Conservation (phyloP, 306 rosid species). For the Pueraria montana region DNA sequence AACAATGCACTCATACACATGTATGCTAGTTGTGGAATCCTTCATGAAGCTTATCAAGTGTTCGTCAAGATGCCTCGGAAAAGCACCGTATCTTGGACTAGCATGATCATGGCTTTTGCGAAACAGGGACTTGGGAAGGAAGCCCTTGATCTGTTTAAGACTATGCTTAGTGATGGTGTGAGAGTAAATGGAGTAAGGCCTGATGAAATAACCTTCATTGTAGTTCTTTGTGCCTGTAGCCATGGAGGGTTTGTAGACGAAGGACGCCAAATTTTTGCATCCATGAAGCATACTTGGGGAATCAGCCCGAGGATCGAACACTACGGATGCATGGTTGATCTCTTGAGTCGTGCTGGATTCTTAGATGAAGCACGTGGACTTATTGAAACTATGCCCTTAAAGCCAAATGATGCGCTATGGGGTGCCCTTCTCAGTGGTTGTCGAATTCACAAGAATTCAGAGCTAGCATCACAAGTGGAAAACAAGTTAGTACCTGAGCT, state of each 20-base stretch:
- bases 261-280: constrained; percentile 64
- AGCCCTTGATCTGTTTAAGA: constrained; percentile 68
- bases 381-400: constrained; percentile 75
- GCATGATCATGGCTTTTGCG: constrained; percentile 76
- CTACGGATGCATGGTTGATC: constrained; percentile 92
- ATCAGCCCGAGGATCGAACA: constrained; percentile 76
- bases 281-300: constrained; percentile 67
- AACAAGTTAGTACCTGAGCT: constrained; percentile 57
- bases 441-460: constrained; percentile 71
- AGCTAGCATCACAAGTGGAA: constrained; percentile 65
- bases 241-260: constrained; percentile 75
- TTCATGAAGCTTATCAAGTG: constrained; percentile 63
- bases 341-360: constrained; percentile 86
- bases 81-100: constrained; percentile 80
- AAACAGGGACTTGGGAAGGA: constrained; percentile 77
- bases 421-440: constrained; percentile 88
- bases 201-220: constrained; percentile 78
- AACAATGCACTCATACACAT: constrained; percentile 84
- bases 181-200: constrained; percentile 63
- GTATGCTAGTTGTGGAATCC: constrained; percentile 77
- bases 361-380: constrained; percentile 71
- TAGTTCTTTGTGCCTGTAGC: constrained; percentile 81
- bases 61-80: constrained; percentile 64
- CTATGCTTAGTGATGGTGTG: constrained; percentile 60
- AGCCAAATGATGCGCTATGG: constrained; percentile 77